Base-by-base conservation (phyloP, 305 asterid species). In the Fraxinus greggii region DNA sequence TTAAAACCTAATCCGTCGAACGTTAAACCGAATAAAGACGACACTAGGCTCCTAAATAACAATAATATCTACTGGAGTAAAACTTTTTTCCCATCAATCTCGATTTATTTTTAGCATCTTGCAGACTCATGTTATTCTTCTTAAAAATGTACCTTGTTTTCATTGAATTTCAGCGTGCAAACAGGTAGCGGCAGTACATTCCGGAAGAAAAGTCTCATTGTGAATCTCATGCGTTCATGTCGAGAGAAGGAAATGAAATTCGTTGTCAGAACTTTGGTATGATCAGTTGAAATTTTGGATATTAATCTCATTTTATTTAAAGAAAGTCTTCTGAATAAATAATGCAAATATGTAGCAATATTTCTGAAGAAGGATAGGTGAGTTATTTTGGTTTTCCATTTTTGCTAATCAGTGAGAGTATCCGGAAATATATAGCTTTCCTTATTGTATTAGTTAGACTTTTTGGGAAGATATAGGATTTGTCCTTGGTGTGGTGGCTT, bases 211-310 rank as follows among this genome's bases (percentile, higher is more conserved):
- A 86, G 89, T 86, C 93, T 95, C 72, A 86, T 95, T 77, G 86
- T 93, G 89, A 90, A 91, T 87, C 98, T 95, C 85, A 86, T 95
- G 97, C 83, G 97, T 83, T 92, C 98, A 54, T 93, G 98, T 86
- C 89, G 97, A 90, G 98, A 93, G 86, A 93, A 89, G 92, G 98
- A 93, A 92, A 91, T 92, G 90, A 95, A 93, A 83, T 95, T 92
- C 91, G 84, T 95, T 78, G 97, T 95, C 85, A 90, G 98, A 87
- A 95, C 98, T 76, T 87, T 95, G 97, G 98, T 95, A 90, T 81
- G 90, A 19, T 84, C 40, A 85, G 29, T 63, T 77, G 80, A 61
- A n/a, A 73, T 38, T 74, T 80, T 76, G 21, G 72, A 51, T 79
- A 15, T 79, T 29, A 65, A 29, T 83, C 72, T 75, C 21, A 59